Conservation (phyloP, 495 filamentous ascomycete genomes). For the Xylaria nigripes region DNA sequence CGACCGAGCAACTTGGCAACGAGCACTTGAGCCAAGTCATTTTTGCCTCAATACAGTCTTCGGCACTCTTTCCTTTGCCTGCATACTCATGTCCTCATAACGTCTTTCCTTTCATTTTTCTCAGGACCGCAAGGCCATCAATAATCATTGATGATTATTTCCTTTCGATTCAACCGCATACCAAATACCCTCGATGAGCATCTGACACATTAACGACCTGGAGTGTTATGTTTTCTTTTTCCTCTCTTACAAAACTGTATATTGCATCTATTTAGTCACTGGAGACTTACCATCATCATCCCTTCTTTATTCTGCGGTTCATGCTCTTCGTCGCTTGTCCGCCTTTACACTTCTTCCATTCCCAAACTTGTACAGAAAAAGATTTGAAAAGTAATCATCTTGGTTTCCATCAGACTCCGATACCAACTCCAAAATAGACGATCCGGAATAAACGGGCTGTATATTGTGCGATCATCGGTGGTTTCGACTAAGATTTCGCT, state of each 20-base stretch:
- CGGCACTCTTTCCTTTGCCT: slow-evolving; percentile 34
- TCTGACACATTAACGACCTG: slow-evolving; percentile 52
- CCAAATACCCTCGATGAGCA: slow-evolving; percentile 57
- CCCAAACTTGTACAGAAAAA: slow-evolving; percentile 36
- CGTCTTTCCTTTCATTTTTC: slow-evolving; percentile 50
- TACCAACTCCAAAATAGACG: slow-evolving; percentile 33
- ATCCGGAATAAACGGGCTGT: slow-evolving; percentile 16
- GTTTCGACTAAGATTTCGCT: slow-evolving; percentile 14
- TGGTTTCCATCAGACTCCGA: slow-evolving; percentile 20
- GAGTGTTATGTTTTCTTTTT: slow-evolving; percentile 45
- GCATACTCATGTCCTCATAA: slow-evolving; percentile 62
- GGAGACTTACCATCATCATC: slow-evolving; percentile 12
- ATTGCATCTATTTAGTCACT: slow-evolving; percentile 30
- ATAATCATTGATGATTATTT: slow-evolving; percentile 40
- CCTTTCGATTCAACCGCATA: slow-evolving; percentile 50
- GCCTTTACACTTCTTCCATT: slow-evolving; percentile 25
- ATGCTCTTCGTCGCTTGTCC: slow-evolving; percentile 15
- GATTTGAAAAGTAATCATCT: slow-evolving; percentile 30
- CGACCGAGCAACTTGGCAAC: slow-evolving; percentile 16
- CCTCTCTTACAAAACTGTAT: slow-evolving; percentile 37
- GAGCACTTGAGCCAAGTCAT: slow-evolving; percentile 16
- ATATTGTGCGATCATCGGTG: slow-evolving; percentile 27
- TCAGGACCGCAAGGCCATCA: slow-evolving; percentile 41
- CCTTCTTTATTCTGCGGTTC: slow-evolving; percentile 20
- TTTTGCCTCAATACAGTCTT: slow-evolving; percentile 29